Evolutionary conservation across 176 grass and related monocot species (phyloP).

Genomic region (Bolboschoenus planiculmis): DNA sequence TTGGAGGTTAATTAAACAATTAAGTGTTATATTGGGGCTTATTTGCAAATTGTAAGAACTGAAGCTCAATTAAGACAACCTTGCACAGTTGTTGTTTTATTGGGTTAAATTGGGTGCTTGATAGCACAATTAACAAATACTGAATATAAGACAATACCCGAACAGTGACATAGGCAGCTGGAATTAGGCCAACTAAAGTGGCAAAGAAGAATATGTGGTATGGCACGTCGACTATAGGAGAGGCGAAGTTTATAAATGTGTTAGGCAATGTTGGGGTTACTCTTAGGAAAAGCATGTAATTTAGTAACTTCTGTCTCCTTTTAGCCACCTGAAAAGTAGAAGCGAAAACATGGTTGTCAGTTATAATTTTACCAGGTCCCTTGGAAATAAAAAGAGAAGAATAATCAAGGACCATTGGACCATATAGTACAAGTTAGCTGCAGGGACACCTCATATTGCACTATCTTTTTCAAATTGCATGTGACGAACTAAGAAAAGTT

Average conservation of each 20-base stretch:
- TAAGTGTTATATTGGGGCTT: not conserved
- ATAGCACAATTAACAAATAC: not conserved
- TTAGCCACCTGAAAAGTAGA: conserved; percentile 61
- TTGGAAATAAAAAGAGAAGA: not conserved
- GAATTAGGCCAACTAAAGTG: conserved; percentile 81
- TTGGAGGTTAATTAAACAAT: not conserved
- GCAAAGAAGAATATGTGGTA: conserved; percentile 83
- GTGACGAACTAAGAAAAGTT: not conserved
- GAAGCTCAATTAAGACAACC: not conserved
- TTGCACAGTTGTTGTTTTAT: not conserved
- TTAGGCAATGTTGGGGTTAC: conserved; percentile 96
- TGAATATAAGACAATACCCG: conserved; percentile 37
- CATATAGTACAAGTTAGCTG: conserved; percentile 2
- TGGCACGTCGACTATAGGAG: conserved; percentile 92
- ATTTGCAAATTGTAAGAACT: not conserved
- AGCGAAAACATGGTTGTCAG: conserved; percentile 14
- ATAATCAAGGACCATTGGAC: not conserved
- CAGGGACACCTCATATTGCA: not conserved
- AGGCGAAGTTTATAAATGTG: conserved; percentile 98
- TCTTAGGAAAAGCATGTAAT: conserved; percentile 96
- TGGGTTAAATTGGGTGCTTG: not conserved
- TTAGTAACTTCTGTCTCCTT: conserved; percentile 91
- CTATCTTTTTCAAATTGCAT: not conserved
- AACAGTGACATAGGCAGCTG: conserved; percentile 85
- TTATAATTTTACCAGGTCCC: not conserved